Evolutionary conservation across 495 filamentous ascomycete genomes (phyloP).

Genomic region (Lophium mytilinum): DNA sequence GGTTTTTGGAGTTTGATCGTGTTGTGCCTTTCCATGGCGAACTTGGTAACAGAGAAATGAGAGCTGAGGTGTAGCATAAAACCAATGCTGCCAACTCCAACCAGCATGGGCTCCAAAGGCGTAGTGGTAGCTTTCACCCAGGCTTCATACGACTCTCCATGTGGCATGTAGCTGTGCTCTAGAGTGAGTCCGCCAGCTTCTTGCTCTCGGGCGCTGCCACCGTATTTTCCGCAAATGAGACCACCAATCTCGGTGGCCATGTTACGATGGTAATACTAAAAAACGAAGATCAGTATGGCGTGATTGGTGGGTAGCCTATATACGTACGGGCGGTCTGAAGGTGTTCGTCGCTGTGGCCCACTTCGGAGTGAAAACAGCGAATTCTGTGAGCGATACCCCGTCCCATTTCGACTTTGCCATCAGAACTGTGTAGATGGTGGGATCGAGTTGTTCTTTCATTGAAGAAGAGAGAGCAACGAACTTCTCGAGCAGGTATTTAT

Average conservation of each 20-base stretch:
- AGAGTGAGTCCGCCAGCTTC: not conserved
- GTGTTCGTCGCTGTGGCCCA: not conserved
- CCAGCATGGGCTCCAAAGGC: too few relatives aligned
- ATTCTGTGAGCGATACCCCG: conserved; percentile 1
- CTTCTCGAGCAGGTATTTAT: conserved; percentile 4
- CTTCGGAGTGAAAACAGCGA: conserved; percentile 5
- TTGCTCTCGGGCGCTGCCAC: not conserved
- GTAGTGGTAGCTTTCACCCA: too few relatives aligned
- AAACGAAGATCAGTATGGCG: too few relatives aligned
- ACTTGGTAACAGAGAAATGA: too few relatives aligned
- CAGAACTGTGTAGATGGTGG: conserved; percentile 7
- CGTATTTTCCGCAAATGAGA: not conserved
- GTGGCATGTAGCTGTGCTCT: not conserved
- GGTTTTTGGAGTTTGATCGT: too few relatives aligned
- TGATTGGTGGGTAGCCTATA: too few relatives aligned
- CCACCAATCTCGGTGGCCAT: not conserved
- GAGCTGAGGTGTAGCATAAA: too few relatives aligned
- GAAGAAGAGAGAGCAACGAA: not conserved
- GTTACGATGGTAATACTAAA: conserved; percentile 2
- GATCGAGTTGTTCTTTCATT: conserved; percentile 2
- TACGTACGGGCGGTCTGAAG: not conserved
- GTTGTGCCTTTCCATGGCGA: too few relatives aligned
- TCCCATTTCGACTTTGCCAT: not conserved
- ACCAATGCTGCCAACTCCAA: too few relatives aligned
- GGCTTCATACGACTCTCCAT: not conserved